A percentile compares a stretch with the other conserved stretches of the same genome.
These are phyloP conservation scores for Monilinia vaccinii-corymbosi DNA, from an alignment of 2,329 filamentous ascomycete genomes.

Conservation along the genomic window DNA sequence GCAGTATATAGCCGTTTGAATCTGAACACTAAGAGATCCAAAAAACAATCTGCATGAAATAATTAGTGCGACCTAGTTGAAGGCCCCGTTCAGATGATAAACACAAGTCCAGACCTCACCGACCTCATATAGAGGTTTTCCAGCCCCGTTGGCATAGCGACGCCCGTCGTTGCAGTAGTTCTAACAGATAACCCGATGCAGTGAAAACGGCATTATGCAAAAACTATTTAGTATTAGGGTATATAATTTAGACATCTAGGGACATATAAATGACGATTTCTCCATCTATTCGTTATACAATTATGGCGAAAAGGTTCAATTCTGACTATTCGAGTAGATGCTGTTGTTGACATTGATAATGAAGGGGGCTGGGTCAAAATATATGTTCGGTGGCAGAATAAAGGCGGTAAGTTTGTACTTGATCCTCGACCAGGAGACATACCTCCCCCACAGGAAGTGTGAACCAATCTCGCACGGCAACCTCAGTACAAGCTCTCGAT, in stretches of 20 bases:
- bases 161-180: not conserved
- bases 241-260: too few species aligned
- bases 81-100: conserved; percentile 1
- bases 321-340: not conserved
- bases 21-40: not conserved
- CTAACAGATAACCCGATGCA: too few species aligned
- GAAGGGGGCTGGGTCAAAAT: not conserved
- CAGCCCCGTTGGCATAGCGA: conserved; percentile 5
- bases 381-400: conserved; percentile 24
- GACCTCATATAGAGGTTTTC: not conserved
- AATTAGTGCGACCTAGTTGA: not conserved
- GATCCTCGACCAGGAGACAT: conserved; percentile 30
- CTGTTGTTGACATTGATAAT: not conserved
- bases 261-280: not conserved
- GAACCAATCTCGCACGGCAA: conserved; percentile 28
- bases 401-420: conserved; percentile 26
- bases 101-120: conserved; percentile 4
- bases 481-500: conserved; percentile 41
- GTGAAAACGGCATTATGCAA: not conserved
- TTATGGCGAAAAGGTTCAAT: not conserved
- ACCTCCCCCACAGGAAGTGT: conserved; percentile 31
- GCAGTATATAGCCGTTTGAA: not conserved
- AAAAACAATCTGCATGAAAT: not conserved
- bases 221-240: not conserved
- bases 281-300: not conserved